Conservation (phyloP, 2,329 filamentous ascomycete species). For the Talaromyces sp. region DNA sequence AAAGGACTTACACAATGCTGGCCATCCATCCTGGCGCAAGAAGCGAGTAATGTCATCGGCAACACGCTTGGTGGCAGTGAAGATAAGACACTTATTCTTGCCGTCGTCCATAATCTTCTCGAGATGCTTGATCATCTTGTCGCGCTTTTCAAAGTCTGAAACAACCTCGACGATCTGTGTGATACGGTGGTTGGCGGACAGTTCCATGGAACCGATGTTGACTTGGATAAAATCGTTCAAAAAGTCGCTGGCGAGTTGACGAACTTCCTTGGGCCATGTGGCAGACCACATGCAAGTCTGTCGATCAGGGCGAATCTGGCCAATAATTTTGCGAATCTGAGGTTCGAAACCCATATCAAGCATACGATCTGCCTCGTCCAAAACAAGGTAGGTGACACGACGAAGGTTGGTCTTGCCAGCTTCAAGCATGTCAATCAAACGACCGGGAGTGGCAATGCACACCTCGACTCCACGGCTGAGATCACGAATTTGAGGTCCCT, state of each 20-base stretch:
- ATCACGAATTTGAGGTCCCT: conserved; percentile 94
- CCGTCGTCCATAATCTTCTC: conserved; percentile 98
- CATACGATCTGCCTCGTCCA: conserved; percentile 99
- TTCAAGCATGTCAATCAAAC: conserved; percentile 98
- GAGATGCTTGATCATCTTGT: conserved; percentile 93
- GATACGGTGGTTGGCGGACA: conserved; percentile 96
- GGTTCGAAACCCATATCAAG: conserved; percentile 99
- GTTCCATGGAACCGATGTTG: conserved; percentile 94
- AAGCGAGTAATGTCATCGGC: conserved; percentile 97
- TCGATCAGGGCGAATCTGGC: conserved; percentile 95
- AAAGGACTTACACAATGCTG: conserved; percentile 74
- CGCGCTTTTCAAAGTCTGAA: conserved; percentile 94
- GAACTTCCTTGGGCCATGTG: conserved; percentile 98
- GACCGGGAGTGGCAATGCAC: conserved; percentile 95
- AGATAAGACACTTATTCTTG: conserved; percentile 91
- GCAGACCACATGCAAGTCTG: conserved; percentile 99
- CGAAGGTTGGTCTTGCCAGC: conserved; percentile 97
- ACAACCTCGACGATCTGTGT: conserved; percentile 97
- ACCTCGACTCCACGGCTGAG: conserved; percentile 94
- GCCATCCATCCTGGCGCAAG: conserved; percentile 96
- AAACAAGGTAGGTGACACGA: conserved; percentile 94
- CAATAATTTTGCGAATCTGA: conserved; percentile 97
- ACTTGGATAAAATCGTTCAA: conserved; percentile 96
- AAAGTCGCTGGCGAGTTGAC: conserved; percentile 85
- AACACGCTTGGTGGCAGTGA: conserved; percentile 82